Evolutionary conservation across 2,329 filamentous ascomycete genomes (phyloP).

Genomic region (Trichoderma citrinoviride): DNA sequence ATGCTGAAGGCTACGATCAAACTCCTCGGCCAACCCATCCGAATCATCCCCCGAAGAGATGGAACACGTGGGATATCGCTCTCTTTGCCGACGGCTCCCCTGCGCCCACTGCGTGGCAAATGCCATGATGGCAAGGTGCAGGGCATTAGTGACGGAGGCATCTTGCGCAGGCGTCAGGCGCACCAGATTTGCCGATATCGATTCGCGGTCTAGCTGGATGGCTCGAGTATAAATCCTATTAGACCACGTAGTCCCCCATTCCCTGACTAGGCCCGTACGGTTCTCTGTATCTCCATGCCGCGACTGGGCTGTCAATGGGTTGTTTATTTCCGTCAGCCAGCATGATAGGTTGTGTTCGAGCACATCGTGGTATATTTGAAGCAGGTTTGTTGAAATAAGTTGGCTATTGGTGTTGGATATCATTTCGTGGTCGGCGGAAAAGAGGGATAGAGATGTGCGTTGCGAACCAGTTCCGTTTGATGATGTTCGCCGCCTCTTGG

Average conservation of each 20-base stretch:
- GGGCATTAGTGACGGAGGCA: neutral
- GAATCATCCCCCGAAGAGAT: neutral
- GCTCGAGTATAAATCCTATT: neutral
- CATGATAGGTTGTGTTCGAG: neutral
- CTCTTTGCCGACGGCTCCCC: neutral
- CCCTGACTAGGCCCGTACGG: neutral
- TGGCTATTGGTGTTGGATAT: neutral
- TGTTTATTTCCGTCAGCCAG: neutral
- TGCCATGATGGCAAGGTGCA: neutral
- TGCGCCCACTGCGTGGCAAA: neutral
- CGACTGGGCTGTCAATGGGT: neutral
- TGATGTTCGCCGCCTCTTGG: neutral
- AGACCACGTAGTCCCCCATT: neutral
- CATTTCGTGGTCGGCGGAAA: neutral
- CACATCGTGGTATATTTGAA: neutral
- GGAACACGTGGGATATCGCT: neutral
- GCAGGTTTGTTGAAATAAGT: neutral
- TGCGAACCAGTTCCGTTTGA: neutral
- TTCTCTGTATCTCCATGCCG: neutral
- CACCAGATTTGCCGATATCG: neutral
- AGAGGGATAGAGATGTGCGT: neutral
- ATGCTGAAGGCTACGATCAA: slow-evolving; percentile 1
- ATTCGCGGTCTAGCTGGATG: neutral
- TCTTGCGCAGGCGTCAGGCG: neutral
- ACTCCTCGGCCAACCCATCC: neutral